phyloP scores from a whole-genome alignment of 2,329 filamentous ascomycete species.

The Ceratocystis destructans region DNA sequence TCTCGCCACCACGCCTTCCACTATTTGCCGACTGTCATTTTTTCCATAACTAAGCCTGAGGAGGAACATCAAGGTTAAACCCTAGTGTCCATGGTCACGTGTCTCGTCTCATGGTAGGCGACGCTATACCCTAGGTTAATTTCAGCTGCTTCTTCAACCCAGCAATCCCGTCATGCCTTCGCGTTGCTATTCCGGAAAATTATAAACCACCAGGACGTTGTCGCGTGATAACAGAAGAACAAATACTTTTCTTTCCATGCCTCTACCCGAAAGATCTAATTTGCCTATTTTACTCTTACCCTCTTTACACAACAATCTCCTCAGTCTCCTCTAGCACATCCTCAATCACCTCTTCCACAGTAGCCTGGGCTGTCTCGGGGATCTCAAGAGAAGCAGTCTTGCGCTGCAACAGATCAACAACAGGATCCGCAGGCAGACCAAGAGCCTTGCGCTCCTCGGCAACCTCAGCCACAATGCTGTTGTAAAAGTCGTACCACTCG shows the following conservation, averaged over 20 bases:
- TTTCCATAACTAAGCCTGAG: not conserved
- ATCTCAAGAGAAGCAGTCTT: constrained; percentile 45
- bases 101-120: too few relatives aligned
- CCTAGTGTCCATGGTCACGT: not conserved
- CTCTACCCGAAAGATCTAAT: constrained; percentile 13
- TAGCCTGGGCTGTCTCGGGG: constrained; percentile 36
- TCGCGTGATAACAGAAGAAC: constrained; percentile 9
- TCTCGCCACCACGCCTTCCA: too few relatives aligned
- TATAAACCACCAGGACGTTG: not conserved
- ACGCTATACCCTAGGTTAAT: too few relatives aligned
- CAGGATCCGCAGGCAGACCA: constrained; percentile 52
- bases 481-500: constrained; percentile 82
- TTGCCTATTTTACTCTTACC: constrained; percentile 1
- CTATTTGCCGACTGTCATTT: too few relatives aligned
- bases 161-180: not conserved
- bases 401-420: constrained; percentile 46
- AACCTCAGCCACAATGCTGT: constrained; percentile 56
- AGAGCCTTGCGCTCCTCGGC: constrained; percentile 54
- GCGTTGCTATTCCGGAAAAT: not conserved
- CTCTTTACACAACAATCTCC: constrained; percentile 44
- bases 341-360: constrained; percentile 80
- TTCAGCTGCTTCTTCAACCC: too few relatives aligned
- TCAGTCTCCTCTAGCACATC: constrained; percentile 78
- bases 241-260: constrained; percentile 18
- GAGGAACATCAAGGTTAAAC: not conserved